phyloP scores from a whole-genome alignment of 306 rosid genomes.

The Ceratonia siliqua region DNA sequence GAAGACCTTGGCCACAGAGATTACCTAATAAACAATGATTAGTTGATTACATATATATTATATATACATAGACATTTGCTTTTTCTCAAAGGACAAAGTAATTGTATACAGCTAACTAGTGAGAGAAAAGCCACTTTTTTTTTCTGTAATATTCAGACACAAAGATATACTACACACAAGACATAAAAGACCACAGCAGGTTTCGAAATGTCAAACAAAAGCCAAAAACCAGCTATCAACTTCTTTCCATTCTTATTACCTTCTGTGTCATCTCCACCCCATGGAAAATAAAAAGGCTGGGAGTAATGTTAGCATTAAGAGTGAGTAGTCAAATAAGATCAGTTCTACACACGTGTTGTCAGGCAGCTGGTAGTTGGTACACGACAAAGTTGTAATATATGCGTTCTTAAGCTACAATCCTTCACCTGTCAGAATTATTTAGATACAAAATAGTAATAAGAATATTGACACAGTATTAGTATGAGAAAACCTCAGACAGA shows the following conservation, averaged over 20 bases:
- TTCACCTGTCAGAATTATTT: slow-evolving; percentile 53
- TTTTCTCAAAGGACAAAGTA: slow-evolving; percentile 56
- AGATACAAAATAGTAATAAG: slow-evolving; percentile 8
- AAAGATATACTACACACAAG: slow-evolving; percentile 56
- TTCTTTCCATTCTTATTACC: slow-evolving; percentile 68
- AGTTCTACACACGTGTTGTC: slow-evolving; percentile 89
- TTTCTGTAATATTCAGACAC: slow-evolving; percentile 55
- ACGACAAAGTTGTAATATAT: slow-evolving; percentile 66
- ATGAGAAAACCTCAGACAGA: not conserved
- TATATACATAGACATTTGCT: slow-evolving; percentile 65
- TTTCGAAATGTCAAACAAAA: slow-evolving; percentile 53
- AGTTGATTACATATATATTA: slow-evolving; percentile 81
- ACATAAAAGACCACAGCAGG: slow-evolving; percentile 55
- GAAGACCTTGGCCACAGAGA: slow-evolving; percentile 47
- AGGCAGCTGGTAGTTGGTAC: slow-evolving; percentile 67
- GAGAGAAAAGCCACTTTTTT: slow-evolving; percentile 46
- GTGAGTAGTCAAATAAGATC: slow-evolving; percentile 76
- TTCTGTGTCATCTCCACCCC: slow-evolving; percentile 65
- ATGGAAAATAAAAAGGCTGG: slow-evolving; percentile 57
- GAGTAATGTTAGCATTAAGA: slow-evolving; percentile 83
- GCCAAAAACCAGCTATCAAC: slow-evolving; percentile 68
- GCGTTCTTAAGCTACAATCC: slow-evolving; percentile 92
- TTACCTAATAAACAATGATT: slow-evolving; percentile 54
- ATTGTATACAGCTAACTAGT: slow-evolving; percentile 74
- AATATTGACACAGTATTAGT: slow-evolving; percentile 12